Conservation (phyloP, 129 eudicot genomes). For the Arctium lappa region DNA sequence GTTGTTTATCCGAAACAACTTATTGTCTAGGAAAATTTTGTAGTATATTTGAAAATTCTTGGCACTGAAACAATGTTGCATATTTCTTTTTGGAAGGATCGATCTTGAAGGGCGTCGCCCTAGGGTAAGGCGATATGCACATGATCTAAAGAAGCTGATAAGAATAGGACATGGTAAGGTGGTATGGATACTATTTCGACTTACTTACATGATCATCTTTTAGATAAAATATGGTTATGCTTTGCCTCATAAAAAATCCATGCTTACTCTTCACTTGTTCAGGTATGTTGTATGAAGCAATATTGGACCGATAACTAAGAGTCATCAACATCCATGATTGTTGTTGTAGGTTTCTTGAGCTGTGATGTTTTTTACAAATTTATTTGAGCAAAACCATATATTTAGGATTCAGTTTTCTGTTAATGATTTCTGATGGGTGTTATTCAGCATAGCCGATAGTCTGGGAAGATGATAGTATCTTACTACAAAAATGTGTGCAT, state of each 20-base stretch:
- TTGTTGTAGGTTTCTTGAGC: not conserved
- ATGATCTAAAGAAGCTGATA: slow-evolving; percentile 75
- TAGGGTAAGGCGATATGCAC: slow-evolving; percentile 78
- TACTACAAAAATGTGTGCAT: not conserved
- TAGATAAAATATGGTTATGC: not conserved
- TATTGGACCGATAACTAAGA: not conserved
- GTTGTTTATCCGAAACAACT: not conserved
- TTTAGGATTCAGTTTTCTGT: not conserved
- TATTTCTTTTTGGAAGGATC: slow-evolving; percentile 57
- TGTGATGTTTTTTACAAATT: not conserved
- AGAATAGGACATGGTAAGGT: slow-evolving; percentile 91
- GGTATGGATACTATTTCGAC: slow-evolving; percentile 9
- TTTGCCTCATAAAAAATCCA: not conserved
- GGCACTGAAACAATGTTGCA: slow-evolving; percentile 6
- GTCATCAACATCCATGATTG: not conserved
- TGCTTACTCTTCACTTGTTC: not conserved
- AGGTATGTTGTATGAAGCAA: not conserved
- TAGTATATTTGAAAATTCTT: not conserved
- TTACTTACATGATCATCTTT: not conserved
- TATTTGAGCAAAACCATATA: not conserved
- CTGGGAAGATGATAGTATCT: not conserved
- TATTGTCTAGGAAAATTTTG: not conserved
- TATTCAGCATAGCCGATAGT: no score
- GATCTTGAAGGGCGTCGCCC: slow-evolving; percentile 89
- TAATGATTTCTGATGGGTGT: no score